Evolutionary conservation across 768 basidiomycete species (phyloP).

Genomic region (Daedaleopsis sinensis): DNA sequence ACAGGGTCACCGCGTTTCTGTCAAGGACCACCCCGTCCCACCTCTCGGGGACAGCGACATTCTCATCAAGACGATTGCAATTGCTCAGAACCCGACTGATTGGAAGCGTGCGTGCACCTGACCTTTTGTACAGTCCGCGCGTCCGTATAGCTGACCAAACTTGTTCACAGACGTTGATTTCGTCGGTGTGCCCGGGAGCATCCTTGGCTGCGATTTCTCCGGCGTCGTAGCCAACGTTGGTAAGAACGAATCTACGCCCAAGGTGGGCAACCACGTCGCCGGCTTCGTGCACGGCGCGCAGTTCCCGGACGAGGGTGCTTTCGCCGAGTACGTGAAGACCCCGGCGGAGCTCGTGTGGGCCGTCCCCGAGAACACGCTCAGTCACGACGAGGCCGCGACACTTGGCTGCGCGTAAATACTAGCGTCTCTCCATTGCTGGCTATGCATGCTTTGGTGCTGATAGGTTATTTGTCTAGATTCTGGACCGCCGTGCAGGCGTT

Average conservation of each 20-base stretch:
- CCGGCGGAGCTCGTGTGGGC: conserved; percentile 25
- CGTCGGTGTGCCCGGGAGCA: conserved; percentile 12
- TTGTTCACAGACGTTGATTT: conserved; percentile 13
- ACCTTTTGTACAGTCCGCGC: too few species aligned
- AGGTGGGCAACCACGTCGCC: conserved; percentile 31
- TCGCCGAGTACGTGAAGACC: conserved; percentile 32
- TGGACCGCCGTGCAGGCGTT: conserved; percentile 25
- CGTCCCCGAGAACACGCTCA: conserved; percentile 17
- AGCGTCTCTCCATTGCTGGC: too few species aligned
- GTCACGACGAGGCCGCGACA: conserved; percentile 23
- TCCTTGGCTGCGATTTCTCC: conserved; percentile 32
- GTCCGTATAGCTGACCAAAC: neutral
- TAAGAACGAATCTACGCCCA: conserved; percentile 17
- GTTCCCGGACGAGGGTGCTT: conserved; percentile 26
- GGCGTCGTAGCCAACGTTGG: conserved; percentile 28
- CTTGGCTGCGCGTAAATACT: conserved; percentile 24
- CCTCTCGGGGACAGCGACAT: conserved; percentile 22
- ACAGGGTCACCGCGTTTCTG: conserved; percentile 10
- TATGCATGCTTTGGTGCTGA: neutral
- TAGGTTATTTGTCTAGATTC: conserved; percentile 8
- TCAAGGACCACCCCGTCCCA: conserved; percentile 20
- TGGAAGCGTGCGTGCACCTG: conserved; percentile 17
- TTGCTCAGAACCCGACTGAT: conserved; percentile 24
- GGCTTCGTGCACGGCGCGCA: conserved; percentile 31
- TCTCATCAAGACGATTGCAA: conserved; percentile 19